Base-by-base conservation (phyloP, 176 grass and related monocot genomes). In the Aegilops umbellulata region DNA sequence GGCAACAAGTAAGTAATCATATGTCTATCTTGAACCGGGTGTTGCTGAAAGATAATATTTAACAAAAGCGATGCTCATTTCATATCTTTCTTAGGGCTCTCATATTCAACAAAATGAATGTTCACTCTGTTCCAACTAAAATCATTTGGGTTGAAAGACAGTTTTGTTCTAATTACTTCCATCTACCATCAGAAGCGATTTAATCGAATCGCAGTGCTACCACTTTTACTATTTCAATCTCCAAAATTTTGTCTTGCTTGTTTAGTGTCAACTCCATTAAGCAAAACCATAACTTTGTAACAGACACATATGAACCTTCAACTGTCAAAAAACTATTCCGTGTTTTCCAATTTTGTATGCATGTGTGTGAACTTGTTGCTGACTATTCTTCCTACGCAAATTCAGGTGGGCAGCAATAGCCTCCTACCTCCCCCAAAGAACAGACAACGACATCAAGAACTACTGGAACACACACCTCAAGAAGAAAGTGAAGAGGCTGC, bases 391-490 rank as follows among this genome's bases (percentile, higher is more conserved):
- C 2, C 0, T 81, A 17, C 44, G 19, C 6, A 63, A 68, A 63
- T 80, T 34, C 78, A 91, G 90, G 20, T 91, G 90, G 90, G 86
- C 90, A 85, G 86, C 90, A 23, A 91, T 91, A 85, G 90, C 90
- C 63, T 91, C 86, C 20, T 88, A 91, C 82, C 86, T 91, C 19
- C 90, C 86, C 16, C 90, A 88, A 58, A 82, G 90, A 82, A 91
- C 90, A 55, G 90, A 91, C 2, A 91, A 91, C 7, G 90, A 88
- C 78, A 91, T 91, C 77, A 91, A 91, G 78, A 91, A 91, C 82
- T 91, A 91, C 86, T 91, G 86, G 90, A 91, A 88, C 90, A 91
- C 90, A 14, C 90, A 91, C 64, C 82, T 88, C 24, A 91, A 91
- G 82, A 91, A 88, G 90, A 91, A 91, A 78, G 86, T 91, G 64